Conservation (phyloP, 495 filamentous ascomycete species). For the Penicillium bialowiezense region DNA sequence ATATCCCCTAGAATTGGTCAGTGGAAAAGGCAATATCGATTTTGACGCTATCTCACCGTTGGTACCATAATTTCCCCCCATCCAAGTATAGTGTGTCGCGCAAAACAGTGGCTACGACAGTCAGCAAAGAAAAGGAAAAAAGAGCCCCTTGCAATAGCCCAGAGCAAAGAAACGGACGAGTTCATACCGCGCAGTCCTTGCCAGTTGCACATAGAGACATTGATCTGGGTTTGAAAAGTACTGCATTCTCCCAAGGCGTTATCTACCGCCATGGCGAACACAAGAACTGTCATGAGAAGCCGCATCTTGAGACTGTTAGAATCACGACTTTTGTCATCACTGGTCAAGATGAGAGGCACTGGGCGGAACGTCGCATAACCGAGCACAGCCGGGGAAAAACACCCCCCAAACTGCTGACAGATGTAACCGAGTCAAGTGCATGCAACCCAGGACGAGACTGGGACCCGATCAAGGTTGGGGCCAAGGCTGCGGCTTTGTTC, state of each 20-base stretch:
- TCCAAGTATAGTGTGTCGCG: constrained; percentile 68
- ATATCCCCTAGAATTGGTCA: constrained; percentile 17
- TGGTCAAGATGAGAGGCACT: neutral
- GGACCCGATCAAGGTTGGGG: too few relatives aligned
- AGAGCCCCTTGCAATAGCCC: neutral
- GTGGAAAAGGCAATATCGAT: neutral
- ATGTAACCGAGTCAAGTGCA: too few relatives aligned
- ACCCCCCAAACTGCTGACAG: neutral
- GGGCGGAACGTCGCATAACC: too few relatives aligned
- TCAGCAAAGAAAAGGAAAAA: neutral
- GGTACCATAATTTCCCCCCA: constrained; percentile 56
- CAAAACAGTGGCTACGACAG: constrained; percentile 53
- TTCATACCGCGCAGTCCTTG: constrained; percentile 44
- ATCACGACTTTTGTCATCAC: neutral
- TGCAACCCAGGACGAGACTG: too few relatives aligned
- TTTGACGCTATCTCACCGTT: constrained; percentile 26
- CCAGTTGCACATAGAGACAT: constrained; percentile 60
- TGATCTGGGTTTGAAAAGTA: constrained; percentile 33
- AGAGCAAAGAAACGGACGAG: neutral
- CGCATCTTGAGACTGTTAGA: neutral
- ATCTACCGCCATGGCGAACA: constrained; percentile 15
- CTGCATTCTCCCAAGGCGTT: constrained; percentile 10
- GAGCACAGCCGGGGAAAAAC: too few relatives aligned
- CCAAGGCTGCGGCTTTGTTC: too few relatives aligned
- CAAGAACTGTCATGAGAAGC: neutral